A percentile compares a stretch with the other conserved stretches of the same genome.
Evolutionary conservation across 1,284 basidiomycete species (phyloP).

Genomic region (Sparassis latifolia): DNA sequence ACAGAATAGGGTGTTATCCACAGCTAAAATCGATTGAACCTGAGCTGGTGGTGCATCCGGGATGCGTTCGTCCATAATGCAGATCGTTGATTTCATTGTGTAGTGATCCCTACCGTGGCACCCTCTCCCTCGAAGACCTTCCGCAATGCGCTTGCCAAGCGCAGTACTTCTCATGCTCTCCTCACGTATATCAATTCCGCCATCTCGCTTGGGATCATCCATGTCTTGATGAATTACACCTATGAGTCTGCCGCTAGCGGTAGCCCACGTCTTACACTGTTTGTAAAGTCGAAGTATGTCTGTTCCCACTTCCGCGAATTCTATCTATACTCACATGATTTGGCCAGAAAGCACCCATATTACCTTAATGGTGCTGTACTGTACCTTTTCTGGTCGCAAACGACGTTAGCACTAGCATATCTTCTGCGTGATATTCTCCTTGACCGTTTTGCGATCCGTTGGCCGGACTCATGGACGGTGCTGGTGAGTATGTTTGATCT

Average conservation of each 20-base stretch:
- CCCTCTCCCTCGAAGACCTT: slow-evolving; percentile 48
- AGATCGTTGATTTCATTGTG: no score
- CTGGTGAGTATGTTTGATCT: no score
- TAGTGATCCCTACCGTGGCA: slow-evolving; percentile 40
- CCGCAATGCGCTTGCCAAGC: slow-evolving; percentile 38
- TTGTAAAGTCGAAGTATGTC: slow-evolving; percentile 59
- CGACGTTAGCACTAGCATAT: slow-evolving; percentile 38
- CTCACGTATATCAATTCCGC: slow-evolving; percentile 40
- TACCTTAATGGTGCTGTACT: slow-evolving; percentile 61
- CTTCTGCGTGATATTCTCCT: slow-evolving; percentile 48
- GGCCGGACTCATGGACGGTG: slow-evolving; percentile 23
- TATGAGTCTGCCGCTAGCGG: slow-evolving; percentile 22
- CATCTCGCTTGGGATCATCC: slow-evolving; percentile 31
- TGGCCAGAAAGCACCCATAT: slow-evolving; percentile 56
- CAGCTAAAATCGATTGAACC: no score
- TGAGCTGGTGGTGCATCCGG: no score
- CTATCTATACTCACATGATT: background rate
- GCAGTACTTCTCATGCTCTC: slow-evolving; percentile 36
- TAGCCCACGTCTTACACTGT: slow-evolving; percentile 41
- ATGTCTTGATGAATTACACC: slow-evolving; percentile 32
- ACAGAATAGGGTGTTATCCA: no score
- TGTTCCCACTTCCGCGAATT: no score
- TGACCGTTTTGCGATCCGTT: slow-evolving; percentile 51
- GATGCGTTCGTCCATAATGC: no score
- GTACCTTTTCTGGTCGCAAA: slow-evolving; percentile 50